Conservation (phyloP, 1,284 basidiomycete species). For the Tetrapyrgos nigripes region DNA sequence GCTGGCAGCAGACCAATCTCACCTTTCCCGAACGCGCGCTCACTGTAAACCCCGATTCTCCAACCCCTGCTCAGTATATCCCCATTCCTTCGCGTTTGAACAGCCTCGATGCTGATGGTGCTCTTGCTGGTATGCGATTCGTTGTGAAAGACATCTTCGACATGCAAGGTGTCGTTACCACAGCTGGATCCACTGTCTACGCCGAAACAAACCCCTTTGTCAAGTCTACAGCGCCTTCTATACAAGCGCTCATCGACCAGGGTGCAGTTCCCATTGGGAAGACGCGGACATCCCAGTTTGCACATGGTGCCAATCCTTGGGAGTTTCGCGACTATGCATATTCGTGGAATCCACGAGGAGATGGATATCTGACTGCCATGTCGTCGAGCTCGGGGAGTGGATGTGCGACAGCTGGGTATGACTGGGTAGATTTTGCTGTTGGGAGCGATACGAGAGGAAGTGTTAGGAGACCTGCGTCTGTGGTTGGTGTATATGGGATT, state of each 20-base stretch:
- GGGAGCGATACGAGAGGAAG: conserved; percentile 45
- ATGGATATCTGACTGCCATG: conserved; percentile 50
- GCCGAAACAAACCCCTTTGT: conserved; percentile 36
- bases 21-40: conserved; percentile 21
- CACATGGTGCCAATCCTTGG: conserved; percentile 59
- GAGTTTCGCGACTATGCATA: conserved; percentile 59
- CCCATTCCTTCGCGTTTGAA: conserved; percentile 38
- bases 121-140: conserved; percentile 38
- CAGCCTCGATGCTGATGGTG: conserved; percentile 12
- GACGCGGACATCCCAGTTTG: conserved; percentile 61
- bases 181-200: conserved; percentile 40
- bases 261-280: conserved; percentile 59
- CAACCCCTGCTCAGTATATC: conserved; percentile 30
- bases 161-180: conserved; percentile 36
- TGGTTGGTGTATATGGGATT: conserved; percentile 42
- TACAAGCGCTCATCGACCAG: conserved; percentile 51
- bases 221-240: conserved; percentile 45
- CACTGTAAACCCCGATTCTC: background rate
- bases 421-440: conserved; percentile 41
- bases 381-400: conserved; percentile 44
- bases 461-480: conserved; percentile 41
- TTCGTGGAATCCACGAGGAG: conserved; percentile 60
- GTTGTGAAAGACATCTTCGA: conserved; percentile 43
- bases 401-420: conserved; percentile 41
- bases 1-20: conserved; percentile 38